Conservation (phyloP, 768 basidiomycete species). For the Strobilomyces dryophilus region DNA sequence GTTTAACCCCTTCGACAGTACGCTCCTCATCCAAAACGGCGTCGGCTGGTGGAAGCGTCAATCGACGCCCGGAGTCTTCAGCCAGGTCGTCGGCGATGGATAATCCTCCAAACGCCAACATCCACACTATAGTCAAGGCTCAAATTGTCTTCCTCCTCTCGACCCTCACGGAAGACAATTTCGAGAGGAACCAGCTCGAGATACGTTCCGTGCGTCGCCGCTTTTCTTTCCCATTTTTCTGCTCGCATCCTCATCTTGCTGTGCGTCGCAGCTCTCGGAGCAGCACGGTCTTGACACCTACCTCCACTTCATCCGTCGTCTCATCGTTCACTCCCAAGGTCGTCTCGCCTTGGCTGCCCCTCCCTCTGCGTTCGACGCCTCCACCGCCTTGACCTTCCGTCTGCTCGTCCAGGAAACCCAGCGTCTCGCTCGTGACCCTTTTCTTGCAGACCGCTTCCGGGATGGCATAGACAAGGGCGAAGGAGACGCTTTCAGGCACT, state of each 20-base stretch:
- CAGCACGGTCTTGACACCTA: conserved; percentile 97
- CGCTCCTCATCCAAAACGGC: conserved; percentile 50
- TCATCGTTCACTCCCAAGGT: conserved; percentile 83
- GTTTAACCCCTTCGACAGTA: conserved; percentile 34
- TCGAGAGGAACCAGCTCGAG: conserved; percentile 89
- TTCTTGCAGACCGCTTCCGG: conserved; percentile 84
- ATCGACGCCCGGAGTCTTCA: conserved; percentile 70
- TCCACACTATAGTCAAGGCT: conserved; percentile 90
- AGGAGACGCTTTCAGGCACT: conserved; percentile 76
- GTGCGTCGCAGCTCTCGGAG: conserved; percentile 73
- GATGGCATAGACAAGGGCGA: conserved; percentile 88
- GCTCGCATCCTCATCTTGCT: conserved; percentile 8
- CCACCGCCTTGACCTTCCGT: conserved; percentile 75
- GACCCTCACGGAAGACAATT: conserved; percentile 95
- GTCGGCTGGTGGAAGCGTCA: conserved; percentile 63
- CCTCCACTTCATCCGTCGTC: conserved; percentile 94
- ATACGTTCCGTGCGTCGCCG: conserved; percentile 79
- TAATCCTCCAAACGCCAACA: conserved; percentile 78
- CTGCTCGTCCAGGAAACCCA: conserved; percentile 86
- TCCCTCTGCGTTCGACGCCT: conserved; percentile 69
- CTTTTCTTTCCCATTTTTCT: conserved; percentile 10
- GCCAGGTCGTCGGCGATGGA: conserved; percentile 82
- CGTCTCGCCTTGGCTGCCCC: conserved; percentile 57
- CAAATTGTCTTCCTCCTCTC: conserved; percentile 98
- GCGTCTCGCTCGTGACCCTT: conserved; percentile 85